Conservation (phyloP, 1,284 basidiomycete genomes). For the Xanthoconium separans region DNA sequence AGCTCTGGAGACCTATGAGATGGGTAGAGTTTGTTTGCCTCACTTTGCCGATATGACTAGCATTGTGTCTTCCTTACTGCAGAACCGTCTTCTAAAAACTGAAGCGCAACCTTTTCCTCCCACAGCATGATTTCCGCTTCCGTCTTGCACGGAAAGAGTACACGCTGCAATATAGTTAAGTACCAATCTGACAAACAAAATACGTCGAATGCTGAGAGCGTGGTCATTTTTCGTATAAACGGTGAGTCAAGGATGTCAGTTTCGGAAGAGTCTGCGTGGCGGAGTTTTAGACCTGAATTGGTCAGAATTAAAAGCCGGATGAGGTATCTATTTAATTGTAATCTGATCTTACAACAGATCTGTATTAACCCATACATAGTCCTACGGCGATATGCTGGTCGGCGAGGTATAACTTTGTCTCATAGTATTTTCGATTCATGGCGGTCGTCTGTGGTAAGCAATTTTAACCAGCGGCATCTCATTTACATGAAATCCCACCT, state of each 20-base stretch:
- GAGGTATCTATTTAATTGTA: no score
- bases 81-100: not conserved
- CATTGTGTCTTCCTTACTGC: no score
- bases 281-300: no score
- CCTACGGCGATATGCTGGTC: constrained; percentile 99
- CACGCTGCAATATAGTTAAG: not conserved
- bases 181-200: not conserved
- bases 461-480: constrained; percentile 3
- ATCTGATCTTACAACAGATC: no score
- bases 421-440: constrained; percentile 71
- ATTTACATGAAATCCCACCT: constrained; percentile 51
- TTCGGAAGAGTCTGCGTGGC: no score
- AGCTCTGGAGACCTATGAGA: not conserved
- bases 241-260: no score
- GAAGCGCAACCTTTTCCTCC: not conserved
- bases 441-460: constrained; percentile 64
- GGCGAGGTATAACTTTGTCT: constrained; percentile 68
- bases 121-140: not conserved
- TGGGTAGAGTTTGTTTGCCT: no score
- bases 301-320: no score
- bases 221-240: no score
- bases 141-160: not conserved
- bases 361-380: constrained; percentile 36
- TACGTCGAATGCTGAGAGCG: not conserved
- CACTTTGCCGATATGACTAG: no score